These are phyloP conservation scores for Tephrocybe rancida DNA, from an alignment of 768 basidiomycete species.

Conservation along the genomic window DNA sequence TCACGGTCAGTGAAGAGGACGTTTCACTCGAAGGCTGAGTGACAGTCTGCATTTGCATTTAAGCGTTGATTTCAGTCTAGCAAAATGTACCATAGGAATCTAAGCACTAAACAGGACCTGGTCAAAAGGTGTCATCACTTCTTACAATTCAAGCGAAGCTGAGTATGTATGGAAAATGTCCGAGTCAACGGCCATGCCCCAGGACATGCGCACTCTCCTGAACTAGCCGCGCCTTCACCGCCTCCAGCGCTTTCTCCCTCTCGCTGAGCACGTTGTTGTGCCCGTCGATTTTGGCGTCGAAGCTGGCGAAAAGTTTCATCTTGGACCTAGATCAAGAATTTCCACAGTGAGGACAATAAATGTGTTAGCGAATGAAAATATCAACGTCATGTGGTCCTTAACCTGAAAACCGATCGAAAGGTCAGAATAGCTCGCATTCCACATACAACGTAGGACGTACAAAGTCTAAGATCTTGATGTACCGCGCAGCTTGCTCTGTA, in stretches of 20 bases:
- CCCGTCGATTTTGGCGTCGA: conserved; percentile 42
- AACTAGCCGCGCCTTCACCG: conserved; percentile 39
- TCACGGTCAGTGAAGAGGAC: too few relatives aligned
- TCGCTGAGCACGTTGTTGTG: conserved; percentile 42
- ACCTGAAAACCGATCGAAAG: conserved; percentile 27
- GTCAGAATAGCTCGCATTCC: neutral
- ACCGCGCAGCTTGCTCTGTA: conserved; percentile 45
- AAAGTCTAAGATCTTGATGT: conserved; percentile 48
- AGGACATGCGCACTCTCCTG: conserved; percentile 42
- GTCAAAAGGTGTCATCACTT: too few relatives aligned
- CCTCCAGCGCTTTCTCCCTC: conserved; percentile 40
- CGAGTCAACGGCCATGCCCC: neutral
- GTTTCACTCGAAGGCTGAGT: too few relatives aligned
- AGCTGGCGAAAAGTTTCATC: conserved; percentile 44
- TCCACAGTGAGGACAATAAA: neutral
- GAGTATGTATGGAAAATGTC: neutral
- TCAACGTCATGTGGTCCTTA: conserved; percentile 54
- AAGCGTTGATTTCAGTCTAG: too few relatives aligned
- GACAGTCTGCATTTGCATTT: too few relatives aligned
- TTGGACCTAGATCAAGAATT: conserved; percentile 41
- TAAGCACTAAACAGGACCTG: too few relatives aligned
- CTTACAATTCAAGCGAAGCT: too few relatives aligned
- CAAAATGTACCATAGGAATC: too few relatives aligned
- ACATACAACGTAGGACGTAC: conserved; percentile 32
- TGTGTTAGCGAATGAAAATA: neutral